Evolutionary conservation across 2,329 filamentous ascomycete genomes (phyloP).

Genomic region (Sarocladium strictum): DNA sequence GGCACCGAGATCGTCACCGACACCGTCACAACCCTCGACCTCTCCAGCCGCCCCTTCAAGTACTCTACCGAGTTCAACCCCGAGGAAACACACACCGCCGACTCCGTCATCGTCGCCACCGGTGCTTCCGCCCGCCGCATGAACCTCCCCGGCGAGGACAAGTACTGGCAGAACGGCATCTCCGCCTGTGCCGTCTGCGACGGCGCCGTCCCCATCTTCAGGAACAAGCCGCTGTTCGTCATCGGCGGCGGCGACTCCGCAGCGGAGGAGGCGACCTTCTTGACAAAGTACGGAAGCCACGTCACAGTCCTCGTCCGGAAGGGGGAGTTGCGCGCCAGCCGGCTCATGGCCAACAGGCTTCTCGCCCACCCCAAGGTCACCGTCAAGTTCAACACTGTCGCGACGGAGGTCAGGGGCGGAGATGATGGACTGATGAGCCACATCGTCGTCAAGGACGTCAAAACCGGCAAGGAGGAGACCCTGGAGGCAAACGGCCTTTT

Average conservation of each 20-base stretch:
- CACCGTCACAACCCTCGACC: conserved; percentile 83
- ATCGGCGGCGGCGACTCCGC: conserved; percentile 96
- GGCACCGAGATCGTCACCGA: conserved; percentile 91
- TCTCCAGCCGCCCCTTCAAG: conserved; percentile 80
- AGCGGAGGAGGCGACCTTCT: conserved; percentile 93
- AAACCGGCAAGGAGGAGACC: conserved; percentile 72
- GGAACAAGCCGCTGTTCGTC: conserved; percentile 90
- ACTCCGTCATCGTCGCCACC: conserved; percentile 89
- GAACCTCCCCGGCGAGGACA: conserved; percentile 79
- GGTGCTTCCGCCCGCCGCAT: conserved; percentile 87
- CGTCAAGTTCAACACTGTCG: conserved; percentile 78
- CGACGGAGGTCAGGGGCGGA: conserved; percentile 79
- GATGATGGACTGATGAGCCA: conserved; percentile 83
- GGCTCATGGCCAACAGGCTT: conserved; percentile 85
- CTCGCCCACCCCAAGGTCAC: conserved; percentile 82
- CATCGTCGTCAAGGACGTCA: conserved; percentile 73
- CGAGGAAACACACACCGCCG: conserved; percentile 77
- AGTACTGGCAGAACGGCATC: conserved; percentile 96
- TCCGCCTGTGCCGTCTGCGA: conserved; percentile 97
- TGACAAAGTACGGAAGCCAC: conserved; percentile 95
- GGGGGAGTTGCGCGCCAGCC: conserved; percentile 80
- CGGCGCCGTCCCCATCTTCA: conserved; percentile 93
- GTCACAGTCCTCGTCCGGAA: conserved; percentile 89
- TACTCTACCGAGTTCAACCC: conserved; percentile 89
- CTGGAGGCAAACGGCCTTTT: conserved; percentile 89